Percentiles rank a stretch among this genome's conserved stretches.
phyloP scores from a whole-genome alignment of 2,329 filamentous ascomycete species.

The Scleromitrula shiraiana region DNA sequence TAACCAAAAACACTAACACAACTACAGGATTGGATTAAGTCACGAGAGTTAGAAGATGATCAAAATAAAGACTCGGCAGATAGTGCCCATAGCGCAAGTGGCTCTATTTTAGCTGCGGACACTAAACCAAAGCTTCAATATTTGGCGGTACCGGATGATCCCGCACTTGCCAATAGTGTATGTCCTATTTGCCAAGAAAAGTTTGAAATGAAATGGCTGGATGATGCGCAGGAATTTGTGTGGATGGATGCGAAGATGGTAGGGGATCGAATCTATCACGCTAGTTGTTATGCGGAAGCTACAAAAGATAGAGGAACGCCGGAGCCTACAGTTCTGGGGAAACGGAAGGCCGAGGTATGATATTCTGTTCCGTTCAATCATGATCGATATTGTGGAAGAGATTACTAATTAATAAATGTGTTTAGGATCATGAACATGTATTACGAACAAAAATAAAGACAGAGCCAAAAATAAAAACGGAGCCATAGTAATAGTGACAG shows the following conservation, averaged over 20 bases:
- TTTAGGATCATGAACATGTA: conserved; percentile 5
- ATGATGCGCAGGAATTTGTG: conserved; percentile 92
- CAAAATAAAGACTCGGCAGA: conserved; percentile 37
- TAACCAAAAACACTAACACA: conserved; percentile 1
- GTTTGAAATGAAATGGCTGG: conserved; percentile 86
- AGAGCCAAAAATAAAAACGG: neutral
- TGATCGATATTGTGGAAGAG: neutral
- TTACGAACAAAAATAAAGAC: conserved; percentile 26
- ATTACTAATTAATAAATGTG: neutral
- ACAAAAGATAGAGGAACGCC: conserved; percentile 57
- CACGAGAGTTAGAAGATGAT: conserved; percentile 69
- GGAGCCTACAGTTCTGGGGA: conserved; percentile 56
- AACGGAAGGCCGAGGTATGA: conserved; percentile 61
- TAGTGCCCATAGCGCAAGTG: conserved; percentile 33
- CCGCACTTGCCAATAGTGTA: conserved; percentile 62
- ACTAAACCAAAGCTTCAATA: conserved; percentile 53
- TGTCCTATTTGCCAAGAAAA: conserved; percentile 95
- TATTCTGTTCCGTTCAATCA: neutral
- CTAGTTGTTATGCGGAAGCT: conserved; percentile 79
- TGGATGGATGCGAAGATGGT: conserved; percentile 84
- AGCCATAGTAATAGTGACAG: neutral
- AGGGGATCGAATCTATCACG: conserved; percentile 77
- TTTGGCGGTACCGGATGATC: conserved; percentile 76
- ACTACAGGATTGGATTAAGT: conserved; percentile 79
- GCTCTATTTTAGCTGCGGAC: conserved; percentile 32